Percentiles rank a stretch among this genome's conserved stretches.
Conservation (phyloP, 352 stramenopile species). For the Pythium volutum region DNA sequence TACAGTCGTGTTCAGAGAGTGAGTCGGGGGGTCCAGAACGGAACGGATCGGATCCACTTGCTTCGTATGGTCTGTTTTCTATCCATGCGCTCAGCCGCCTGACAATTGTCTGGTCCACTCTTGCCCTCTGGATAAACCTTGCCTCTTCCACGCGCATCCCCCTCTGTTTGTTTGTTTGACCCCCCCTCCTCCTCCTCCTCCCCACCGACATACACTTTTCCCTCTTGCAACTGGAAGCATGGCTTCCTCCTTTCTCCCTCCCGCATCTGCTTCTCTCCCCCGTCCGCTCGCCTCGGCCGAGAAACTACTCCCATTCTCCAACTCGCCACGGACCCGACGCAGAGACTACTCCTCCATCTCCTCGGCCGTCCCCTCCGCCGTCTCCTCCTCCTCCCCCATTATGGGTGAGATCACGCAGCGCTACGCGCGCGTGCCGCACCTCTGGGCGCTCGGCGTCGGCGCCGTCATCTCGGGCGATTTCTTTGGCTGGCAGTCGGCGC, state of each 20-base stretch:
- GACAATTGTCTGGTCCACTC: background rate
- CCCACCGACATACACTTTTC: background rate
- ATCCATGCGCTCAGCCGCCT: background rate
- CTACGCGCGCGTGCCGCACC: constrained; percentile 55
- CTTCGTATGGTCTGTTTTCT: background rate
- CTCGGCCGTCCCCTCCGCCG: background rate
- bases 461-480: constrained; percentile 70
- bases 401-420: constrained; percentile 35
- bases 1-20: no score
- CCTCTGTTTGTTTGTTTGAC: background rate
- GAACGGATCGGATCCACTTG: background rate
- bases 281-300: background rate
- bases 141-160: constrained; percentile 9
- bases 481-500: constrained; percentile 66
- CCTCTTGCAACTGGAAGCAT: background rate
- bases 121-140: background rate
- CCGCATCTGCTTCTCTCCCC: background rate
- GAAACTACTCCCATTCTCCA: constrained; percentile 17
- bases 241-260: constrained; percentile 2
- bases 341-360: background rate
- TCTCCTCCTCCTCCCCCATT: background rate
- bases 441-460: constrained; percentile 67
- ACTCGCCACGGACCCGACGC: constrained; percentile 1
- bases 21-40: background rate
- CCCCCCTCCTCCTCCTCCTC: background rate